Conservation (phyloP, 257 asterid species). For the Verbascum thapsus region DNA sequence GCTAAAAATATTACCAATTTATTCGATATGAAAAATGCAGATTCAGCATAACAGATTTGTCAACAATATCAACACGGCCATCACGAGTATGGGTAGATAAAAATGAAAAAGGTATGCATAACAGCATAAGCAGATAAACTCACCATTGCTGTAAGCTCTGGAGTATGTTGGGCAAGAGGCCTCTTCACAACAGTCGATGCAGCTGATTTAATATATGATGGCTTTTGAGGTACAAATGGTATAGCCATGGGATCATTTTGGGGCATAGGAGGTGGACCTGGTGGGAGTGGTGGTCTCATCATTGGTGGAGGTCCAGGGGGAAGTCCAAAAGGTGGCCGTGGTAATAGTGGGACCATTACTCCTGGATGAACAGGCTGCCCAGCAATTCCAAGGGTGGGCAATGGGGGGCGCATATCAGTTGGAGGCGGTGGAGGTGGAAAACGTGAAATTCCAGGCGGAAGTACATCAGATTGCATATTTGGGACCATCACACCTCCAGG, state of each 20-base stretch:
- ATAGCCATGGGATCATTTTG: conserved; percentile 52
- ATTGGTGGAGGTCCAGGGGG: conserved; percentile 63
- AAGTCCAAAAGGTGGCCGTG: conserved; percentile 82
- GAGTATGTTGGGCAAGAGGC: conserved; percentile 99
- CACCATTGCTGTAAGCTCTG: conserved; percentile 98
- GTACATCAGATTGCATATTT: conserved; percentile 57
- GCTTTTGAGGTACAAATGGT: conserved; percentile 65
- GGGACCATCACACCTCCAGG: conserved; percentile 60
- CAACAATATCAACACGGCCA: neutral
- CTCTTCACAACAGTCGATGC: conserved; percentile 98
- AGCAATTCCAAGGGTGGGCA: conserved; percentile 55
- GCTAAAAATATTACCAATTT: too few species aligned
- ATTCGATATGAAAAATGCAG: too few species aligned
- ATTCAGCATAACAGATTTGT: neutral
- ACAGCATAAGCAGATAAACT: conserved; percentile 35
- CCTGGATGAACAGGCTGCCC: conserved; percentile 80
- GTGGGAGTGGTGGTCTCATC: conserved; percentile 98
- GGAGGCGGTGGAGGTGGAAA: conserved; percentile 85
- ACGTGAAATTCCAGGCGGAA: conserved; percentile 71
- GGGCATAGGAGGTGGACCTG: conserved; percentile 88
- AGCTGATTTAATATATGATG: conserved; percentile 94
- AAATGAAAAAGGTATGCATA: conserved; percentile 12
- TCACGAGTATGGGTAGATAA: neutral
- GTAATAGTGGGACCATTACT: conserved; percentile 67
- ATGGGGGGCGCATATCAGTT: conserved; percentile 66